phyloP scores from a whole-genome alignment of 257 asterid genomes.

The Dorcoceras hygrometricum region DNA sequence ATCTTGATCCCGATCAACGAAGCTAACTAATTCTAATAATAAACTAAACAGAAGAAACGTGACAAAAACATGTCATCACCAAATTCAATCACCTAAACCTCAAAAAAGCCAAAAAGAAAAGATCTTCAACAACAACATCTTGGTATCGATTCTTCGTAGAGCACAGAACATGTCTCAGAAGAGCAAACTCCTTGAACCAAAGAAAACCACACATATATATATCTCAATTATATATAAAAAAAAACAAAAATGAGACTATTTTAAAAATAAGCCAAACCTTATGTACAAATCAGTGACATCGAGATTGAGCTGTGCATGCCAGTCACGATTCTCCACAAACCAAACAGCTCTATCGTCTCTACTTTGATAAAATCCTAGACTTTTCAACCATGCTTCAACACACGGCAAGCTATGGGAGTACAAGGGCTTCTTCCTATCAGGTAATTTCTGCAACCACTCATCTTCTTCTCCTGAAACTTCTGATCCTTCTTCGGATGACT shows the following conservation, averaged over 20 bases:
- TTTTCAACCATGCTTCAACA: slow-evolving; percentile 88
- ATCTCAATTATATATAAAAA: background rate
- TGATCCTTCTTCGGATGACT: slow-evolving; percentile 51
- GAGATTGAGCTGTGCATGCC: slow-evolving; percentile 88
- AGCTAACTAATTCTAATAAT: background rate
- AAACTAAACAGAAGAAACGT: background rate
- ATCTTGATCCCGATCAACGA: background rate
- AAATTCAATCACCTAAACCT: slow-evolving; percentile 3
- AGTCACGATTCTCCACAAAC: slow-evolving; percentile 76
- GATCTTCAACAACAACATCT: background rate
- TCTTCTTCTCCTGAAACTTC: slow-evolving; percentile 51
- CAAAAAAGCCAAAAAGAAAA: slow-evolving; percentile 8
- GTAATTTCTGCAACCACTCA: slow-evolving; percentile 84
- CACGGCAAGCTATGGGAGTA: slow-evolving; percentile 95
- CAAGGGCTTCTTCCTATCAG: slow-evolving; percentile 79
- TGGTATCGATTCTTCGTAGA: background rate
- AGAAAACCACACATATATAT: no score
- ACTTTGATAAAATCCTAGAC: slow-evolving; percentile 75
- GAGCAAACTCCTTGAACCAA: background rate
- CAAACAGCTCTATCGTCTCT: slow-evolving; percentile 87
- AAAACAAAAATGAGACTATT: background rate
- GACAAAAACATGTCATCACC: background rate
- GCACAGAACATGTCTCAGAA: background rate
- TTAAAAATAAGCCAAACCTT: slow-evolving; percentile 42
- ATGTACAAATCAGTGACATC: slow-evolving; percentile 84